A percentile compares a stretch with the other conserved stretches of the same genome.
phyloP scores from a whole-genome alignment of 1,139 yeast species.

The Debaryomyces subglobosus region DNA sequence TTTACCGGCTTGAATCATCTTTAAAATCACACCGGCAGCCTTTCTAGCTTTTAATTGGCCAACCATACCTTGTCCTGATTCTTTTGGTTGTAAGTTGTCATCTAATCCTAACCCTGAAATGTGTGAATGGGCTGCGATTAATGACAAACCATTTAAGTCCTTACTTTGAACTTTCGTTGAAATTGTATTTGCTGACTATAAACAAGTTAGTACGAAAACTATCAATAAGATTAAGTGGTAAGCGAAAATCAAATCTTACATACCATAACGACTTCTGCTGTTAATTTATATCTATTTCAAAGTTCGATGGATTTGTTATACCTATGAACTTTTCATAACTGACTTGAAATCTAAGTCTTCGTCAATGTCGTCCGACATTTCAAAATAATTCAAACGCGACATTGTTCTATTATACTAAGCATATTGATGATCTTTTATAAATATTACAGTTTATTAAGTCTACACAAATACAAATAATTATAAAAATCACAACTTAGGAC shows the following conservation, averaged over 20 bases:
- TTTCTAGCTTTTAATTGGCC: slow-evolving; percentile 94
- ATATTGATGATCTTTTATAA: background rate
- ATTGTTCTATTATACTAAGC: background rate
- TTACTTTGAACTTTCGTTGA: slow-evolving; percentile 42
- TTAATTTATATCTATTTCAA: slow-evolving; percentile 1
- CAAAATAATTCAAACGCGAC: slow-evolving; percentile 1
- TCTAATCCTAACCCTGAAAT: slow-evolving; percentile 94
- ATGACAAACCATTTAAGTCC: slow-evolving; percentile 60
- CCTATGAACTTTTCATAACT: background rate
- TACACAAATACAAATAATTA: background rate
- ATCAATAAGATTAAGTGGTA: background rate
- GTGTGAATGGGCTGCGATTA: slow-evolving; percentile 96
- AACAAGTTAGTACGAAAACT: slow-evolving; percentile 14
- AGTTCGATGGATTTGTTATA: background rate
- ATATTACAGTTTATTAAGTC: background rate
- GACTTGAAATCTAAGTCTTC: slow-evolving; percentile 7
- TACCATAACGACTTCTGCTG: slow-evolving; percentile 10
- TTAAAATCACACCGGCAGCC: slow-evolving; percentile 92
- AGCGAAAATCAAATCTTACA: background rate
- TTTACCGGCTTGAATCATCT: slow-evolving; percentile 90
- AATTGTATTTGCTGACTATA: slow-evolving; percentile 29
- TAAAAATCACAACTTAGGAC: slow-evolving; percentile 17
- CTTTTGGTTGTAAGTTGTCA: slow-evolving; percentile 83
- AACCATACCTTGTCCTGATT: slow-evolving; percentile 89
- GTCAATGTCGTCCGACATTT: slow-evolving; percentile 8